Base-by-base conservation (phyloP, 352 stramenopile genomes). In the Pythium plurisporium region DNA sequence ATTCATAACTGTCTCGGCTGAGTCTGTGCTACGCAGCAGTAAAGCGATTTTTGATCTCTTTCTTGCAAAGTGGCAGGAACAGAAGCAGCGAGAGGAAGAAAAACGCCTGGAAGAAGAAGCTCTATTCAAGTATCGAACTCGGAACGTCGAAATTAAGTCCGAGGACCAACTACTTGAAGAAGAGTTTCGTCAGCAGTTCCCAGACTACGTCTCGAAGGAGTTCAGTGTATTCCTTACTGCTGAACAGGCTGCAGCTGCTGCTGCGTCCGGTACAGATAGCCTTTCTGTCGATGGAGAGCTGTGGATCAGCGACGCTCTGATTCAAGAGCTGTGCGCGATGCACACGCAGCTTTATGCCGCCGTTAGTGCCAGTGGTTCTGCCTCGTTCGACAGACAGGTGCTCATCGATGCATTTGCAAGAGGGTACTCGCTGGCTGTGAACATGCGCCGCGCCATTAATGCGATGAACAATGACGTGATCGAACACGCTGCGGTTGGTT, bases 101-200 rank as follows among this genome's bases (percentile, higher is more conserved):
- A 89, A 90, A 25, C 70, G 73, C 10, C 71, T 76, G 10, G 79
- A 87, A 38, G 82, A 90, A 19, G 84, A 94, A 25, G 71, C 85
- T 30, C 44, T 90, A 11, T 92, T 93, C 59, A 91, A 91, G 61
- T 95, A 93, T 69, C 93, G 95, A 38, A 79, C 86, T 26, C 86
- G 86, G 26, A 74, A 81, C 9, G 44, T 92, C 4, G 83, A 95
- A 19, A 75, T 95, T 29, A 76, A 91, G 57, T 88, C 83, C 0
- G 83, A 95, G 34, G 86, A 95, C 42, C 70, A 93, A 25, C 52
- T 95, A 2, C 54, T 91, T 11, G 90, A 98, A 57, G 66, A 89
- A 30, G 84, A 96, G 37, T 98, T 92, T 55, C 72, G 82, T 5
- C 71, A 96, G 19, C 88, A 98, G 59, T 98, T 98, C 66, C 95